Evolutionary conservation across 2,329 filamentous ascomycete genomes (phyloP), one percentile per base, ranked within the genome.

Genomic region (Monilinia aucupariae): DNA sequence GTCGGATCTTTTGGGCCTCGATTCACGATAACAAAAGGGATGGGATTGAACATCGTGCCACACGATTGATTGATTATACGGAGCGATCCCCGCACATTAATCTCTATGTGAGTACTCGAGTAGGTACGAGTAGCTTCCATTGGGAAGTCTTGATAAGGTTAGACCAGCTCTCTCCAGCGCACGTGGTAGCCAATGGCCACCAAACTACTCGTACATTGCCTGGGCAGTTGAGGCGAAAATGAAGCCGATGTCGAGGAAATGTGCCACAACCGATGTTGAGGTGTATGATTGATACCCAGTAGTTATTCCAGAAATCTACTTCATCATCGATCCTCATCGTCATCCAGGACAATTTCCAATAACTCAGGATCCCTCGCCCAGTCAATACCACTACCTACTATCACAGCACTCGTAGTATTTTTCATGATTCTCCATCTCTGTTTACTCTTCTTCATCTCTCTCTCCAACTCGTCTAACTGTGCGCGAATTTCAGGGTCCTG

Each of bases 311-410:
- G 17, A 49, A 43, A 4, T 47, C 20, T 39, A 20, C 32, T 54
- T 32, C 25, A 15, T 51, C 27, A 65, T 79, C 77, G 30, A 62
- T 82, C 76, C 54, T 77, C 77, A 59, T 87, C 85, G 13, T 80
- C 77, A 71, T 90, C 91, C 65, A 96, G 78, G 32, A 96, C 90
- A 65, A 93, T 79, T 58, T 85, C 83, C 64, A 83, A 80, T 65
- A 96, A 77, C 64, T 79, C 80, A 59, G 85, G 81, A 74, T 96
- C 86, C 48, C 82, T 78, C 15, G 85, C 85, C 91, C 91, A 96
- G 71, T 96, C 86, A 61, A 94, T 80, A 53, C 91, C 91, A 74
- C 91, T 96, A 3, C 89, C 90, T 6, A 85, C 89, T 53, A 96
- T 83, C 62, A 92, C 82, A 22, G 88, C 90, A 71, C 88, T 89